Evolutionary conservation across 306 rosid species (phyloP).

Genomic region (Vicia villosa): DNA sequence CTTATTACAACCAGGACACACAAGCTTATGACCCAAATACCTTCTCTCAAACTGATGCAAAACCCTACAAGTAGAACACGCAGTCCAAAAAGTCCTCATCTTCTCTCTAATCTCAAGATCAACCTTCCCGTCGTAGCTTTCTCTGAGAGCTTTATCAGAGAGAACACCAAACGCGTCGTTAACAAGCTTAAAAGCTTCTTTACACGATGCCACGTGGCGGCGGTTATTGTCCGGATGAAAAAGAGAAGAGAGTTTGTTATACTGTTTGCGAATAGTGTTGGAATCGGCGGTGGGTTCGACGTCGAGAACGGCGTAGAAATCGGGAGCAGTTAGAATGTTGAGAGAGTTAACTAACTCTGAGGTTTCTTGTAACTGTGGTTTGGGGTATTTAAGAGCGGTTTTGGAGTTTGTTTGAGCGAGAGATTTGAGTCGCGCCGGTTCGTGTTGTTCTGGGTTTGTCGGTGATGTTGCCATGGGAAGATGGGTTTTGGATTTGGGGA

Average conservation of each 20-base stretch:
- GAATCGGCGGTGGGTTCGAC: conserved; percentile 65
- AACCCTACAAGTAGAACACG: conserved; percentile 70
- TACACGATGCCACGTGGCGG: conserved; percentile 52
- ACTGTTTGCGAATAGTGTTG: conserved; percentile 59
- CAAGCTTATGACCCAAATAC: conserved; percentile 64
- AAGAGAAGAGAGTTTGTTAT: conserved; percentile 66
- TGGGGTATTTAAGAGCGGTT: conserved; percentile 68
- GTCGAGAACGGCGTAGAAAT: conserved; percentile 69
- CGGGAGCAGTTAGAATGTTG: conserved; percentile 50
- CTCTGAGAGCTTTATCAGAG: conserved; percentile 59
- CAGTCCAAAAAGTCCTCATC: conserved; percentile 70
- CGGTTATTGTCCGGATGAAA: conserved; percentile 73
- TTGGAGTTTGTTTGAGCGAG: conserved; percentile 59
- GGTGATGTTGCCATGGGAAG: conserved; percentile 39
- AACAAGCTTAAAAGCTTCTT: conserved; percentile 78
- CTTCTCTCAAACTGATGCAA: conserved; percentile 80
- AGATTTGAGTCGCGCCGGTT: conserved; percentile 60
- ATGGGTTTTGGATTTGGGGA: no score
- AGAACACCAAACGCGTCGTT: conserved; percentile 66
- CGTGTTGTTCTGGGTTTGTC: conserved; percentile 36
- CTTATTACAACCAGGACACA: conserved; percentile 78
- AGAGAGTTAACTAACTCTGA: conserved; percentile 67
- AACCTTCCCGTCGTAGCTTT: conserved; percentile 62
- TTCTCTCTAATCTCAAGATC: conserved; percentile 19
- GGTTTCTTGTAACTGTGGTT: conserved; percentile 54